phyloP scores from a whole-genome alignment of 306 rosid species.

The Quercus ilex region DNA sequence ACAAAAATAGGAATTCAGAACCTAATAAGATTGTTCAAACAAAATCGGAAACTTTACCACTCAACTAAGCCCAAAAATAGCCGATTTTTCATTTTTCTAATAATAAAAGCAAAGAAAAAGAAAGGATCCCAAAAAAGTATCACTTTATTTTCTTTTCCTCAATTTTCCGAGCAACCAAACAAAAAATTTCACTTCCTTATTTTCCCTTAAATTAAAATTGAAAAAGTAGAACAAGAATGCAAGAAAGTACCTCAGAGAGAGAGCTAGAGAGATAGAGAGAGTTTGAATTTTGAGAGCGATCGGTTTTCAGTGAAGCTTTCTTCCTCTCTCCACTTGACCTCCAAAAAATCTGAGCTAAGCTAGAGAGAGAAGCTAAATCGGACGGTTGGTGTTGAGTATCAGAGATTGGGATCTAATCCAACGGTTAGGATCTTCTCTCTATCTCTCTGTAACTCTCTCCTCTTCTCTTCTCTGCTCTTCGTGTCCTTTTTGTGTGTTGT shows the following conservation, averaged over 20 bases:
- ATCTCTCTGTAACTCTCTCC: neutral
- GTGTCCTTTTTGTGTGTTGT: neutral
- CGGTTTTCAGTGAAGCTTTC: neutral
- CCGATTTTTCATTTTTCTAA: neutral
- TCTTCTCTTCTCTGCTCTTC: too few species aligned
- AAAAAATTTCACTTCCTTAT: neutral
- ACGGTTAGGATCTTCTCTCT: slow-evolving; percentile 41
- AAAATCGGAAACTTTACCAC: neutral
- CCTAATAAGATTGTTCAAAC: neutral
- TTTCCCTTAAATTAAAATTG: neutral
- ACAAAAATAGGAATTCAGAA: neutral
- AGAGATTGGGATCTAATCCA: slow-evolving; percentile 44
- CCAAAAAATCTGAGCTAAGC: slow-evolving; percentile 23
- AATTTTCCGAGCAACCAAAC: slow-evolving; percentile 12
- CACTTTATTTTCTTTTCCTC: neutral
- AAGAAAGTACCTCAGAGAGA: slow-evolving; percentile 40
- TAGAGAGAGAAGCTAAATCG: slow-evolving; percentile 24
- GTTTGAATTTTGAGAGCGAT: slow-evolving; percentile 2
- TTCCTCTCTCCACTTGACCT: too few species aligned
- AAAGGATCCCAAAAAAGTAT: slow-evolving; percentile 8
- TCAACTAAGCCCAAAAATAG: neutral
- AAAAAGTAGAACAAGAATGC: slow-evolving; percentile 13
- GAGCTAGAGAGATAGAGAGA: neutral
- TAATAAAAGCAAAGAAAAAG: slow-evolving; percentile 4
- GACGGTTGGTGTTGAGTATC: slow-evolving; percentile 37